Percentiles rank a stretch among this genome's conserved stretches.
Conservation (phyloP, 2,329 filamentous ascomycete species). For the Aquanectria penicillioides region DNA sequence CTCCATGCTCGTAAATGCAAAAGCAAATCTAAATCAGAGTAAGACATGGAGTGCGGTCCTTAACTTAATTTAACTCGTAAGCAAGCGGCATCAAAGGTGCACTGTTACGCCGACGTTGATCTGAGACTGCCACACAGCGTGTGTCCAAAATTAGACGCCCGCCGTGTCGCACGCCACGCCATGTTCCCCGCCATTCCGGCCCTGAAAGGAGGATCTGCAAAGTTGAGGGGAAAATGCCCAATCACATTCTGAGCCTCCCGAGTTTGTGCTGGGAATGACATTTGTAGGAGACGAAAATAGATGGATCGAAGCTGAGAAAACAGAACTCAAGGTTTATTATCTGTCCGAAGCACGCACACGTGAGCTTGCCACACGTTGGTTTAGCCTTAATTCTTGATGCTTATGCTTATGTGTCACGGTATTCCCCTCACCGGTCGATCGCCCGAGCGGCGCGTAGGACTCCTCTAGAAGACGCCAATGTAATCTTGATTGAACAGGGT, state of each 20-base stretch:
- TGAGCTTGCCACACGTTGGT: neutral
- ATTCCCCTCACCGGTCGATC: neutral
- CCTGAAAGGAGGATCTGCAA: neutral
- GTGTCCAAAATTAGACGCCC: neutral
- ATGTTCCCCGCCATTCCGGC: conserved; percentile 1
- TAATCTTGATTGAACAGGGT: too few species aligned
- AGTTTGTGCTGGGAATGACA: neutral
- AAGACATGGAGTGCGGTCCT: too few species aligned
- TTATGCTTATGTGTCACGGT: neutral
- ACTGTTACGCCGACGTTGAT: conserved; percentile 2
- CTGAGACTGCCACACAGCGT: neutral
- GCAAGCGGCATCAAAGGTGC: too few species aligned
- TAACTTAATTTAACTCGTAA: too few species aligned
- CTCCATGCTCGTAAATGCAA: too few species aligned
- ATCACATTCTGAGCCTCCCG: neutral
- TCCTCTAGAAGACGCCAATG: too few species aligned
- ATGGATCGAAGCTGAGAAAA: neutral
- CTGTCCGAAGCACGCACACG: neutral
- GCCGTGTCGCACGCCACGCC: neutral
- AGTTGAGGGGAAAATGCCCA: neutral
- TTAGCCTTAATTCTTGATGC: too few species aligned
- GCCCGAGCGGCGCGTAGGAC: neutral
- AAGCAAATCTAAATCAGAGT: too few species aligned
- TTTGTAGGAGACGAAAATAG: conserved; percentile 8
- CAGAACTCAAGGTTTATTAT: neutral